phyloP scores from a whole-genome alignment of 257 asterid species.

The Lantana camara region DNA sequence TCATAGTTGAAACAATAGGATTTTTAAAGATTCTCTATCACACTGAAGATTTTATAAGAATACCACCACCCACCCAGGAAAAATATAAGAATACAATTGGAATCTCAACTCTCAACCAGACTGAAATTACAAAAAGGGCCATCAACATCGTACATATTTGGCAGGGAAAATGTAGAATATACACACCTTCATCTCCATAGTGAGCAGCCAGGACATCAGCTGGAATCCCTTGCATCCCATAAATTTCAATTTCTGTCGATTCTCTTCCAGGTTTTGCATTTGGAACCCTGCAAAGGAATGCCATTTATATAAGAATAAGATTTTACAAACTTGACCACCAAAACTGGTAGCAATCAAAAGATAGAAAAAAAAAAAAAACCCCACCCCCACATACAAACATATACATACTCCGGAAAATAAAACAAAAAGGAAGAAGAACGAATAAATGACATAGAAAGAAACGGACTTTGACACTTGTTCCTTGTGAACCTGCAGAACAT shows the following conservation, averaged over 20 bases:
- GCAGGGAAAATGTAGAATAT: no score
- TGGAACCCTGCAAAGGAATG: conserved; percentile 64
- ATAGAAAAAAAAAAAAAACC: not conserved
- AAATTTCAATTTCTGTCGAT: conserved; percentile 87
- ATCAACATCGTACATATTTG: not conserved
- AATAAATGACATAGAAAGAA: not conserved
- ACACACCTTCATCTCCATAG: conserved; percentile 91
- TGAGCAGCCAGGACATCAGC: conserved; percentile 80
- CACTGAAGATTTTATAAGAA: not conserved
- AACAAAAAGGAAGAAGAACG: no score
- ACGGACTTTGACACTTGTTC: conserved; percentile 74
- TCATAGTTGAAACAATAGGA: not conserved
- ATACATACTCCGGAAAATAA: no score
- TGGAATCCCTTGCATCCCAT: conserved; percentile 99
- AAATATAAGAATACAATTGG: conserved; percentile 2
- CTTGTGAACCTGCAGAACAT: conserved; percentile 97
- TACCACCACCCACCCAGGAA: no score
- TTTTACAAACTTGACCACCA: no score
- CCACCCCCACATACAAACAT: no score
- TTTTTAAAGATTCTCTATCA: not conserved
- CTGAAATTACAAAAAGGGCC: not conserved
- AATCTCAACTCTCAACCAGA: conserved; percentile 1
- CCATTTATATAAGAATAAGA: no score
- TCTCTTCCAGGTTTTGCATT: conserved; percentile 95
- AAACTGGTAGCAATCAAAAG: no score